These are phyloP conservation scores for Apophysomyces sp. DNA, from an alignment of 371 early-diverging fungal species.

Conservation along the genomic window DNA sequence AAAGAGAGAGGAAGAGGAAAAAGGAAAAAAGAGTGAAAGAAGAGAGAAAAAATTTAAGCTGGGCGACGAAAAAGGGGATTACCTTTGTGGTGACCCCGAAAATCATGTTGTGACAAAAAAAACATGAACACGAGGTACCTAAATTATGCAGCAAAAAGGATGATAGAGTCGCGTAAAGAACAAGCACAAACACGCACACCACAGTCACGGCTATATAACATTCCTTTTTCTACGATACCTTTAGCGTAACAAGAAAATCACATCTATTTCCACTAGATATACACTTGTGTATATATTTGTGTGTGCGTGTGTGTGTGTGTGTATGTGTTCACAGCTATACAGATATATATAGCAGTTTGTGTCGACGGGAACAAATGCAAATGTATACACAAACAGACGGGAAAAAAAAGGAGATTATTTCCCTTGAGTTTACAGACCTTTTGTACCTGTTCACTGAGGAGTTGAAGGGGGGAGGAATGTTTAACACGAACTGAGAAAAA, in stretches of 20 bases:
- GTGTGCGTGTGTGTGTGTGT: too few species aligned
- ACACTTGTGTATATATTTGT: too few species aligned
- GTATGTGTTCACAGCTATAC: too few species aligned
- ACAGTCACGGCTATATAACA: background rate
- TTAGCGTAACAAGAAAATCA: too few species aligned
- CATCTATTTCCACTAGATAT: too few species aligned
- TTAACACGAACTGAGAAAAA: background rate
- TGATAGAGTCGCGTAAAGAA: background rate
- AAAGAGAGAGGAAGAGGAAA: background rate
- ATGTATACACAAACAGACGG: background rate
- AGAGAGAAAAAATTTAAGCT: background rate
- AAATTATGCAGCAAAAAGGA: conserved; percentile 3
- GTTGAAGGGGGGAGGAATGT: background rate
- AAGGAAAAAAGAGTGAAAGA: background rate
- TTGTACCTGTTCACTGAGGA: background rate
- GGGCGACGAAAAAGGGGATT: conserved; percentile 1
- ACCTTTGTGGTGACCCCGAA: conserved; percentile 1
- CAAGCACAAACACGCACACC: background rate
- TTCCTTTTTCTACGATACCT: background rate
- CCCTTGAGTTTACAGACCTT: background rate
- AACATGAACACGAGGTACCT: conserved; percentile 1
- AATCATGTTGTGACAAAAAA: conserved; percentile 2
- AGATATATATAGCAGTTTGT: too few species aligned
- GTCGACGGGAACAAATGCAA: background rate
- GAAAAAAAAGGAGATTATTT: background rate